A percentile compares a stretch with the other conserved stretches of the same genome.
Evolutionary conservation across 1,284 basidiomycete genomes (phyloP).

Genomic region (Heterobasidion occidentale): DNA sequence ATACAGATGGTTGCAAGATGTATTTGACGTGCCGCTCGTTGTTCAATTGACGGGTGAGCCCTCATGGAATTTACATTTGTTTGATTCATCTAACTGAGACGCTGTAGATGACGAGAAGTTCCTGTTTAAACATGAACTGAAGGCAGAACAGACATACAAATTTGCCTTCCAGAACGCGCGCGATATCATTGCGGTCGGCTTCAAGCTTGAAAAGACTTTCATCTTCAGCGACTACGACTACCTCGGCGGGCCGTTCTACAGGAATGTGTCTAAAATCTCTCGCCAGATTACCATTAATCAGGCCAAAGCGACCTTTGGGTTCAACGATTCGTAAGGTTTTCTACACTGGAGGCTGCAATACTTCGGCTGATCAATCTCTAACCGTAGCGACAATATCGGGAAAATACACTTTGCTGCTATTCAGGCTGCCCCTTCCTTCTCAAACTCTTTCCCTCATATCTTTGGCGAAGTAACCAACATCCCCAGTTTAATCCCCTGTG

Average conservation of each 20-base stretch:
- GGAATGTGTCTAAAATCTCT: constrained; percentile 90
- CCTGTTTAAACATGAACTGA: constrained; percentile 92
- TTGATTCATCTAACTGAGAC: background rate
- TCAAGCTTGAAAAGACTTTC: constrained; percentile 91
- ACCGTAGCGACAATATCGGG: constrained; percentile 87
- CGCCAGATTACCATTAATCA: constrained; percentile 92
- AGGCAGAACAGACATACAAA: constrained; percentile 81
- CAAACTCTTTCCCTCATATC: constrained; percentile 98
- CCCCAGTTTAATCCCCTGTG: constrained; percentile 94
- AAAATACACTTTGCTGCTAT: constrained; percentile 98
- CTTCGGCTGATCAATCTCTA: background rate
- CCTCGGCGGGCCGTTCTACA: constrained; percentile 90
- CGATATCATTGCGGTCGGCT: constrained; percentile 96
- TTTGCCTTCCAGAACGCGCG: constrained; percentile 86
- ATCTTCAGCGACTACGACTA: constrained; percentile 94
- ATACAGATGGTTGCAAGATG: constrained; percentile 89
- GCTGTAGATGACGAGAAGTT: constrained; percentile 95
- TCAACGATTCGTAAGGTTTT: constrained; percentile 78
- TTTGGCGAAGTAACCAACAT: constrained; percentile 83
- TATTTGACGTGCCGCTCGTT: constrained; percentile 92
- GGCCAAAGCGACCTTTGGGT: constrained; percentile 93
- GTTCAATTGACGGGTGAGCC: constrained; percentile 83
- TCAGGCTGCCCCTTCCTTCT: constrained; percentile 95
- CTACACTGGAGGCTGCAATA: background rate
- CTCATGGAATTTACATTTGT: constrained; percentile 2